Evolutionary conservation across 805 yeast genomes (phyloP).

Genomic region (Sugiyamaella lignohabitans): DNA sequence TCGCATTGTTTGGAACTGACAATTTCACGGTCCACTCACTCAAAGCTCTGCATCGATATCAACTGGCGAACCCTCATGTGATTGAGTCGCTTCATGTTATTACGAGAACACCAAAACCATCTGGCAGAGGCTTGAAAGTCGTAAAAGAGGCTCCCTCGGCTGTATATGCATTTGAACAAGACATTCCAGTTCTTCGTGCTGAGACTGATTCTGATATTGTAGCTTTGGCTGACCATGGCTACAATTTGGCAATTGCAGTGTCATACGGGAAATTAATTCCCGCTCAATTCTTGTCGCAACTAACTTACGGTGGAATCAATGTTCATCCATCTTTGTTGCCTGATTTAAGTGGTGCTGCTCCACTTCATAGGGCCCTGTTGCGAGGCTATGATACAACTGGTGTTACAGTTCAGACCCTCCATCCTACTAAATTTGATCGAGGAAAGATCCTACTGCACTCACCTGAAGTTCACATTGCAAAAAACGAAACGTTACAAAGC

Average conservation of each 20-base stretch:
- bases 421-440: conserved; percentile 77
- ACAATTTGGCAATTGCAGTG: conserved; percentile 78
- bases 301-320: conserved; percentile 67
- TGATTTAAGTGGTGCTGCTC: conserved; percentile 76
- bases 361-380: conserved; percentile 72
- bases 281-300: conserved; percentile 39
- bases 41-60: conserved; percentile 31
- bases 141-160: conserved; percentile 45
- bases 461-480: conserved; percentile 35
- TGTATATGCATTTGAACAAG: conserved; percentile 14
- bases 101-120: conserved; percentile 54
- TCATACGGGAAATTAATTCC: conserved; percentile 87
- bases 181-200: conserved; percentile 18
- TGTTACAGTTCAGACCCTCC: conserved; percentile 82
- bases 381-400: conserved; percentile 63
- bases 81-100: conserved; percentile 49
- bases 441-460: conserved; percentile 68
- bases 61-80: conserved; percentile 16
- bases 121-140: conserved; percentile 50
- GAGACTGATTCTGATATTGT: conserved; percentile 18
- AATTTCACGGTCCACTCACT: conserved; percentile 56
- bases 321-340: conserved; percentile 93
- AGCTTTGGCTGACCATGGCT: conserved; percentile 26
- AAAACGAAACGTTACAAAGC: conserved; percentile 39
- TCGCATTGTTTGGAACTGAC: conserved; percentile 80